A percentile compares a stretch with the other conserved stretches of the same genome.
phyloP scores from a whole-genome alignment of 768 basidiomycete genomes.

The Mycena kentingensis region DNA sequence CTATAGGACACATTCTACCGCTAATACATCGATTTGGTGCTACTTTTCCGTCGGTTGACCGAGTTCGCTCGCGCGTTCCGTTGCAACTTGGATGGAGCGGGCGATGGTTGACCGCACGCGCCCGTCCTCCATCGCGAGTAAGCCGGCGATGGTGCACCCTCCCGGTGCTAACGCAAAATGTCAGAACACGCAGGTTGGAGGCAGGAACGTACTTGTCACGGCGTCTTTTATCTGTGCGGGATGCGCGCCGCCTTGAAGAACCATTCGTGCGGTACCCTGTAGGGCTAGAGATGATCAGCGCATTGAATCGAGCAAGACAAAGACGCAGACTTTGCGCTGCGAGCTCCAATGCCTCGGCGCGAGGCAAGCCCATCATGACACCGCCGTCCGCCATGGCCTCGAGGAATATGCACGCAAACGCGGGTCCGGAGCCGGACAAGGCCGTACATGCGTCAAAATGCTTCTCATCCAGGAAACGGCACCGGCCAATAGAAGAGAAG shows the following conservation, averaged over 20 bases:
- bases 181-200: not conserved
- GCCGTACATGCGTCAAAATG: constrained; percentile 99
- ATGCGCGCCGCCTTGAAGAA: constrained; percentile 82
- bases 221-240: constrained; percentile 97
- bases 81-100: constrained; percentile 90
- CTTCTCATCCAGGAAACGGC: constrained; percentile 95
- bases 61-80: constrained; percentile 83
- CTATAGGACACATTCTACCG: constrained; percentile 28
- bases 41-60: constrained; percentile 69
- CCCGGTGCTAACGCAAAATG: constrained; percentile 73
- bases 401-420: constrained; percentile 93
- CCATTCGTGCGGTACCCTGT: constrained; percentile 97
- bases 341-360: constrained; percentile 90
- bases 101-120: constrained; percentile 92
- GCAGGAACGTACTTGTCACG: constrained; percentile 71
- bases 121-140: constrained; percentile 93
- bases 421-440: constrained; percentile 92
- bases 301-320: not conserved
- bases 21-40: not conserved
- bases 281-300: constrained; percentile 58
- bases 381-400: constrained; percentile 99
- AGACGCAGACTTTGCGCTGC: constrained; percentile 84
- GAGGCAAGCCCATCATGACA: constrained; percentile 98
- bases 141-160: constrained; percentile 97
- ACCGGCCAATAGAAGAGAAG: constrained; percentile 95